phyloP scores from a whole-genome alignment of 108 stramenopile genomes.

The Conticribra weissflogii region DNA sequence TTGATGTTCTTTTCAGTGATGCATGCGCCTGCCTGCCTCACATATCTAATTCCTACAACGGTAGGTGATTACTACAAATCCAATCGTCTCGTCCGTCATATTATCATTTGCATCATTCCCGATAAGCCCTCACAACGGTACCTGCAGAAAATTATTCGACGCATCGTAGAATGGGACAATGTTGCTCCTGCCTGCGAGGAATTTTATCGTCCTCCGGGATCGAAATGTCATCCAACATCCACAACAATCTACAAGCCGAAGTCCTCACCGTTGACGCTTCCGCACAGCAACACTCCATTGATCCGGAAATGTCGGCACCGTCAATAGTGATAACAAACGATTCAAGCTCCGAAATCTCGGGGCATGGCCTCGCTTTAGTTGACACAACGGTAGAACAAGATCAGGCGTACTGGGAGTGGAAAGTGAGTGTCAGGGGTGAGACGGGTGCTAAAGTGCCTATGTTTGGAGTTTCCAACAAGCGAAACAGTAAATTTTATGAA shows the following conservation, averaged over 20 bases:
- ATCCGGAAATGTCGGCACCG: conserved; percentile 39
- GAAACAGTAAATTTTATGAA: conserved; percentile 69
- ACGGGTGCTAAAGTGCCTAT: conserved; percentile 43
- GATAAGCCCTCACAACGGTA: no score
- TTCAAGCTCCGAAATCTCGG: conserved; percentile 40
- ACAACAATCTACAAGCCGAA: conserved; percentile 17
- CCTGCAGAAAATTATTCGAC: no score
- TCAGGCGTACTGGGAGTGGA: conserved; percentile 87
- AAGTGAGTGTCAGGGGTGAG: conserved; percentile 42
- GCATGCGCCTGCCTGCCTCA: no score
- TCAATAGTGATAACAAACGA: conserved; percentile 33
- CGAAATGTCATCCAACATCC: conserved; percentile 10
- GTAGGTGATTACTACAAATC: no score
- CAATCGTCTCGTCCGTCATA: no score
- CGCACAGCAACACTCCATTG: conserved; percentile 52
- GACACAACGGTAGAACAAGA: conserved; percentile 81
- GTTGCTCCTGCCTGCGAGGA: conserved; percentile 43
- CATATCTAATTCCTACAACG: no score
- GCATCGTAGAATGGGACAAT: conserved; percentile 55
- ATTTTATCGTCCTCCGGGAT: conserved; percentile 21
- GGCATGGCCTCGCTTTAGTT: conserved; percentile 71
- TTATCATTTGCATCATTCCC: no score
- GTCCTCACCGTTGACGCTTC: conserved; percentile 44
- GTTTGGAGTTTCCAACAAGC: conserved; percentile 76
- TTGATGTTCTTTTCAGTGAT: no score